Conservation (phyloP, 306 rosid species). For the Dicorynia guianensis region DNA sequence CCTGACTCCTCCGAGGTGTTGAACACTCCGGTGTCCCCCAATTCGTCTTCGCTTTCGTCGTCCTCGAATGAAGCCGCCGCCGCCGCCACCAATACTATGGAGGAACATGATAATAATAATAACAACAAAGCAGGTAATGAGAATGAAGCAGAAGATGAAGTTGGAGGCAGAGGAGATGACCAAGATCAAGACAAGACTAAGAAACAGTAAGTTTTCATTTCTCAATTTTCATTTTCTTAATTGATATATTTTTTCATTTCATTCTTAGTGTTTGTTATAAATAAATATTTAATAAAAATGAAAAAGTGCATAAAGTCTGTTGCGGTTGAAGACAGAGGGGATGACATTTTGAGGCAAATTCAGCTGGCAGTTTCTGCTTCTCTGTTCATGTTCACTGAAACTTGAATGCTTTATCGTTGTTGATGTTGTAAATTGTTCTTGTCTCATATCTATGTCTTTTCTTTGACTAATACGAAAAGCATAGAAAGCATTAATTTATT, state of each 20-base stretch:
- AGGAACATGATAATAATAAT: constrained; percentile 35
- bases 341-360: constrained; percentile 18
- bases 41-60: constrained; percentile 72
- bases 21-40: constrained; percentile 70
- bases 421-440: background rate
- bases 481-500: background rate
- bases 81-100: constrained; percentile 13
- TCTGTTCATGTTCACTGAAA: background rate
- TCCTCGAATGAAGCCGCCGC: constrained; percentile 64
- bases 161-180: constrained; percentile 34
- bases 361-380: background rate
- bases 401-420: background rate
- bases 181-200: constrained; percentile 51
- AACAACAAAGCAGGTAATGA: constrained; percentile 31
- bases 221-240: background rate
- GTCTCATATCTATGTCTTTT: constrained; percentile 27
- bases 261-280: constrained; percentile 13
- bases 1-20: constrained; percentile 70
- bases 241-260: background rate
- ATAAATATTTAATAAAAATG: background rate
- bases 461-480: background rate
- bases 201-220: constrained; percentile 38
- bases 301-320: background rate
- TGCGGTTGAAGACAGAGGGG: background rate
- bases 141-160: constrained; percentile 33